Conservation (phyloP, 2,329 filamentous ascomycete species). For the Stemphylium vesicarium region DNA sequence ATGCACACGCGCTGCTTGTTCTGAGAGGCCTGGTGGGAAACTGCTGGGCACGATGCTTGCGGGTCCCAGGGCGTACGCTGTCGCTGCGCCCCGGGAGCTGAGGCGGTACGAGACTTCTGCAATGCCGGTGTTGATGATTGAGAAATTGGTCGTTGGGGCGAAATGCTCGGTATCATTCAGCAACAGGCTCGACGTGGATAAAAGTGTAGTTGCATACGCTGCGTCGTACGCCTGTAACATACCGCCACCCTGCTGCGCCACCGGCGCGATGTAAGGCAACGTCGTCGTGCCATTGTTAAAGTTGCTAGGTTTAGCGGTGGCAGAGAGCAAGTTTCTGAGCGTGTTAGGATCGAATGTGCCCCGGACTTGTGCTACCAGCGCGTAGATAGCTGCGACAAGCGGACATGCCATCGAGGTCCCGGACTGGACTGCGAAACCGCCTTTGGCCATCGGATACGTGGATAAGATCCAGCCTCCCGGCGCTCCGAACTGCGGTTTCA, state of each 20-base stretch:
- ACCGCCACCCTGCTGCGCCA: neutral
- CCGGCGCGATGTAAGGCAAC: neutral
- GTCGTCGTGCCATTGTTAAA: neutral
- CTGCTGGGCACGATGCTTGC: neutral
- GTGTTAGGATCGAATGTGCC: neutral
- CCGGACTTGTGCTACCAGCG: neutral
- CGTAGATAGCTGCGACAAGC: neutral
- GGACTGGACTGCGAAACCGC: neutral
- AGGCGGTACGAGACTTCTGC: neutral
- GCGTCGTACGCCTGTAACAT: neutral
- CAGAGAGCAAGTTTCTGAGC: neutral
- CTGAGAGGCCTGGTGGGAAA: neutral
- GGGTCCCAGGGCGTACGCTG: neutral
- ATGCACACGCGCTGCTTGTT: too few species aligned
- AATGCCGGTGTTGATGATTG: neutral
- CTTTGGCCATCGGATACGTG: neutral
- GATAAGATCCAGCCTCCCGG: neutral
- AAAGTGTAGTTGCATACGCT: neutral
- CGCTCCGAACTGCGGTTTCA: neutral
- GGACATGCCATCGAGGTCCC: neutral
- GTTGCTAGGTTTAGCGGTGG: neutral
- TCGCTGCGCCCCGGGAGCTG: neutral
- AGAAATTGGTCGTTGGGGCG: neutral
- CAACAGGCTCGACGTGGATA: neutral
- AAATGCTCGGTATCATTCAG: neutral